A percentile compares a stretch with the other conserved stretches of the same genome.
phyloP scores from a whole-genome alignment of 805 yeast genomes.

The Tetrapisispora phaffii region DNA sequence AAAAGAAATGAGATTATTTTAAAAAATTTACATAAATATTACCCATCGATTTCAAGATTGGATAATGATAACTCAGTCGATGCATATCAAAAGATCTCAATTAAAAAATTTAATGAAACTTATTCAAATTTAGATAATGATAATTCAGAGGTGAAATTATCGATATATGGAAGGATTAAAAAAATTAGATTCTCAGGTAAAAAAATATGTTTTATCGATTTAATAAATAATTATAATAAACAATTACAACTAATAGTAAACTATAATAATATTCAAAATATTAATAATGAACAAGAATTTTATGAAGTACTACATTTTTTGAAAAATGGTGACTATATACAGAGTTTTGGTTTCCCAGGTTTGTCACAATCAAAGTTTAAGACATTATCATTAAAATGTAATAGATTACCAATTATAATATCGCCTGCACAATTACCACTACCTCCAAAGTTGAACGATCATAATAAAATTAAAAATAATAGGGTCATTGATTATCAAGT shows the following conservation, averaged over 20 bases:
- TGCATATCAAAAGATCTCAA: conserved; percentile 3
- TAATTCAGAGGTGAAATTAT: not conserved
- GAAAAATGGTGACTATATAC: conserved; percentile 63
- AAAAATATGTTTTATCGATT: conserved; percentile 27
- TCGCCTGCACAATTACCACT: conserved; percentile 62
- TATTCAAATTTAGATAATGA: conserved; percentile 4
- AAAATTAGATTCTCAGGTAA: conserved; percentile 26
- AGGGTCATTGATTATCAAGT: conserved; percentile 68
- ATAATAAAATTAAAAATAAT: conserved; percentile 49
- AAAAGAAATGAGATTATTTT: conserved; percentile 14
- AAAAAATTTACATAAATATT: conserved; percentile 10
- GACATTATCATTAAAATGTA: conserved; percentile 41
- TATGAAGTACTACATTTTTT: conserved; percentile 23
- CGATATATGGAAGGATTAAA: conserved; percentile 20
- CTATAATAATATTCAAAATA: conserved; percentile 1
- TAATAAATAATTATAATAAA: conserved; percentile 8
- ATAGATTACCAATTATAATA: conserved; percentile 40
- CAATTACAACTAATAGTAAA: conserved; percentile 22
- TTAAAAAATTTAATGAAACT: conserved; percentile 8
- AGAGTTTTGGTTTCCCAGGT: conserved; percentile 62
- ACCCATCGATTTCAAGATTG: conserved; percentile 21
- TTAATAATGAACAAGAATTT: not conserved
- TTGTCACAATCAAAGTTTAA: conserved; percentile 38
- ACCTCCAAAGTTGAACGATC: conserved; percentile 54
- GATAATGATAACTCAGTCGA: not conserved